Evolutionary conservation across 2,329 filamentous ascomycete genomes (phyloP), one percentile per base, ranked within the genome.

Genomic region (Fusarium sublunatum): DNA sequence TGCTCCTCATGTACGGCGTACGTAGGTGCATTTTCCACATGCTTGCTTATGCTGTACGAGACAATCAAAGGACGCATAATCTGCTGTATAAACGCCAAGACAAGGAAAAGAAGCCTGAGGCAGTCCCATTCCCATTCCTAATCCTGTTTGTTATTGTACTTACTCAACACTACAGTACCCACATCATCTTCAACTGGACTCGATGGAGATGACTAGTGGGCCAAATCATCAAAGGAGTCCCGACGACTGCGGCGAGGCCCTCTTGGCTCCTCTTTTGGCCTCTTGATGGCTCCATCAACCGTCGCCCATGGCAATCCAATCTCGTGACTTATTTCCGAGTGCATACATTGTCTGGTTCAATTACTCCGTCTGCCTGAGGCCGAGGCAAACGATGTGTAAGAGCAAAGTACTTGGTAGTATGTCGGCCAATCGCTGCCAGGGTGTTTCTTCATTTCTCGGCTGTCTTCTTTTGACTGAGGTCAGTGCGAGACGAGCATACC

Each of bases 241-340:
- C 65, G 43, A 57, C 32, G 22, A 42, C 40, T 46, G 48, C 53
- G 41, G 35, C 50, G 45, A 57, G 55, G 44, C 52, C 58, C 58
- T 60, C 55, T 67, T 54, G 36, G 43, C 44, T 53, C 51, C 51
- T 62, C 35, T 34, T 43, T 43, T 34, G 50, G 34, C 26, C 50
- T 38, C 49, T 43, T 40, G 41, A 45, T 31, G 49, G 52, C 57
- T 58, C 67, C 61, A 53, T 58, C 59, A 29, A 45, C 57, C 57
- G 61, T 70, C 65, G 54, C 68, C 65, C 61, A 70, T 70, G 65
- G 53, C 68, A 70, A 69, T 70, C 44, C 47, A 61, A 38, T 34
- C 25, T 49, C 13, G 35, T 49, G 50, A 39, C 40, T 40, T 56
- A 47, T 53, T 42, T 41, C 59, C 43, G 35, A 49, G 58, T 42